These are phyloP conservation scores for Nannochloris sp. DNA, from an alignment of 139 green algal genomes.

Conservation along the genomic window DNA sequence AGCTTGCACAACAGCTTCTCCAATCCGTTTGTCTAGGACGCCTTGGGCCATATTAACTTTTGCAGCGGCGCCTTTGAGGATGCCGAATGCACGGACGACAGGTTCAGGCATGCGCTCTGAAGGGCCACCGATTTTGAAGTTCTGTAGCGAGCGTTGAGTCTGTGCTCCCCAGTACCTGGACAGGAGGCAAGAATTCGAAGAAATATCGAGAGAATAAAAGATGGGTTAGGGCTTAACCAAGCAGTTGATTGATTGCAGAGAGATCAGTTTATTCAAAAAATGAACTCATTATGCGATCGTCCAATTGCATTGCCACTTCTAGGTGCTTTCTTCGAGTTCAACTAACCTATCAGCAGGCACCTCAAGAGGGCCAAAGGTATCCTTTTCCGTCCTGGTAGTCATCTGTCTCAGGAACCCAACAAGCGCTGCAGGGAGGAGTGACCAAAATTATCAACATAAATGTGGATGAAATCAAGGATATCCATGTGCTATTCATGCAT, in stretches of 20 bases:
- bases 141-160: conserved; percentile 88
- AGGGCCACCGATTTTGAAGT: conserved; percentile 95
- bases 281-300: not conserved
- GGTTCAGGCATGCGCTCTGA: conserved; percentile 87
- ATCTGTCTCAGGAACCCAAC: conserved; percentile 12
- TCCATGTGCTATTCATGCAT: no score
- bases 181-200: not conserved
- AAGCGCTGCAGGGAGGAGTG: no score
- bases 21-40: conserved; percentile 49
- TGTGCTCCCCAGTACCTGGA: conserved; percentile 94
- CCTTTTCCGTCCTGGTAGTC: conserved; percentile 56
- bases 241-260: not conserved
- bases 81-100: conserved; percentile 82
- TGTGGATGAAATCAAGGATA: no score
- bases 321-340: no score
- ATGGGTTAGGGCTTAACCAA: not conserved
- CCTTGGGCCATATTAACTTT: conserved; percentile 71
- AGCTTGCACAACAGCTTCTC: conserved; percentile 60
- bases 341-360: conserved; percentile 76
- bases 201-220: not conserved
- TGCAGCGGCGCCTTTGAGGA: conserved; percentile 82
- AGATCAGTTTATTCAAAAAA: not conserved
- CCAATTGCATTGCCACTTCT: no score
- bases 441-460: no score
- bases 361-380: conserved; percentile 81